Percentiles rank a stretch among this genome's conserved stretches.
Evolutionary conservation across 2,329 filamentous ascomycete genomes (phyloP).

Genomic region (Elsinoe necatrix): DNA sequence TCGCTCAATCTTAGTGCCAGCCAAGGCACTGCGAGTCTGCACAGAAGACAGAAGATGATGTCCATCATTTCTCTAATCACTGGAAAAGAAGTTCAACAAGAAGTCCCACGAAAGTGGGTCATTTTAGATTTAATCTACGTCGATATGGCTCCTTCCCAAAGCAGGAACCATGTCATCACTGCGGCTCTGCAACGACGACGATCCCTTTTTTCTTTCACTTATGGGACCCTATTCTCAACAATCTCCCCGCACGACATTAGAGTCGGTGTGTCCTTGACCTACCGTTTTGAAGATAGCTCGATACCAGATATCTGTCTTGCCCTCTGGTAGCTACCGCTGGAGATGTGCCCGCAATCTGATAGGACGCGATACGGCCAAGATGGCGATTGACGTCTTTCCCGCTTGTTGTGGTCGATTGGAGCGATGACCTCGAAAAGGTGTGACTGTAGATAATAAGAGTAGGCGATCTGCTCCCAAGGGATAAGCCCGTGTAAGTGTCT

Average conservation of each 20-base stretch:
- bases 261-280: conserved; percentile 4
- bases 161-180: not conserved
- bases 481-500: not conserved
- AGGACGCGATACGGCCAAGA: conserved; percentile 12
- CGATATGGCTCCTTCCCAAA: conserved; percentile 10
- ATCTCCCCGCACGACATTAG: conserved; percentile 5
- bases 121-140: conserved; percentile 6
- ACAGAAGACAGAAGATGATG: not conserved
- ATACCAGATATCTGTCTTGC: not conserved
- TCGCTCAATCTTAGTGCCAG: no score
- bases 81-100: conserved; percentile 1
- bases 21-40: not conserved
- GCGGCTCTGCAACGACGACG: conserved; percentile 9
- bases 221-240: conserved; percentile 1
- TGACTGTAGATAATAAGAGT: not conserved
- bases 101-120: conserved; percentile 1
- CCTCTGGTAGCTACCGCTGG: not conserved
- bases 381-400: conserved; percentile 9
- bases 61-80: not conserved
- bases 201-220: not conserved
- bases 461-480: not conserved
- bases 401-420: not conserved
- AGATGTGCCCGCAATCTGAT: not conserved
- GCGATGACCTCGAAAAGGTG: not conserved
- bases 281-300: conserved; percentile 11